Evolutionary conservation across 2,329 filamentous ascomycete species (phyloP).

Genomic region (Aspergillus neotritici): DNA sequence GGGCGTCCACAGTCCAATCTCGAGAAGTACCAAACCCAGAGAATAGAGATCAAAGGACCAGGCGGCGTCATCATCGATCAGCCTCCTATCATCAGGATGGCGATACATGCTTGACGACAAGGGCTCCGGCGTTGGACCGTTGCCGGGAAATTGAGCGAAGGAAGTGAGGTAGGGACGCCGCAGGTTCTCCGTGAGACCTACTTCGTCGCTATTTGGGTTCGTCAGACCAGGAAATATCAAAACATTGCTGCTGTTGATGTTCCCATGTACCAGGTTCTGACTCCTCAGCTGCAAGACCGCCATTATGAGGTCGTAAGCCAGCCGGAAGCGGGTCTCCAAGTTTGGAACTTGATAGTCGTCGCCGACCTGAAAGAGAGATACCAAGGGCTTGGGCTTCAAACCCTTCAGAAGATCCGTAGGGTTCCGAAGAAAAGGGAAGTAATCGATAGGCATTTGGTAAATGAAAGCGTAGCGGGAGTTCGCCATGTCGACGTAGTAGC

Average conservation of each 20-base stretch:
- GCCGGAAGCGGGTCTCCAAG: constrained; percentile 57
- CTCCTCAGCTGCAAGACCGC: constrained; percentile 54
- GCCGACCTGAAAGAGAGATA: constrained; percentile 39
- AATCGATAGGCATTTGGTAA: constrained; percentile 52
- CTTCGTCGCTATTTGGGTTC: constrained; percentile 30
- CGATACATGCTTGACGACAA: constrained; percentile 55
- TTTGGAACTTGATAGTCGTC: constrained; percentile 46
- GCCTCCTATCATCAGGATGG: constrained; percentile 48
- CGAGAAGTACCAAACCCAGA: constrained; percentile 56
- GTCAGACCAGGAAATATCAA: constrained; percentile 48
- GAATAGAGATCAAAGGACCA: constrained; percentile 55
- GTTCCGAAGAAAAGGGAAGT: constrained; percentile 40
- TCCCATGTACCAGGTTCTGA: constrained; percentile 54
- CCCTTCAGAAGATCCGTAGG: constrained; percentile 34
- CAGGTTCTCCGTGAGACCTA: constrained; percentile 40
- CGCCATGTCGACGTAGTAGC: constrained; percentile 53
- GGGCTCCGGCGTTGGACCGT: constrained; percentile 43
- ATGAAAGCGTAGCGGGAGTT: constrained; percentile 55
- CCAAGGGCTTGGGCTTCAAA: constrained; percentile 37
- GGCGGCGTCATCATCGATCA: constrained; percentile 32
- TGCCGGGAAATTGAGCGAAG: constrained; percentile 53
- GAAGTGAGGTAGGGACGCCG: constrained; percentile 54
- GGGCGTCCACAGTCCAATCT: constrained; percentile 60
- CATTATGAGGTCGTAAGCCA: constrained; percentile 55
- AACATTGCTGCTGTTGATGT: constrained; percentile 61